These are phyloP conservation scores for Yarrowia hollandica DNA, from an alignment of 805 yeast species.

Conservation along the genomic window DNA sequence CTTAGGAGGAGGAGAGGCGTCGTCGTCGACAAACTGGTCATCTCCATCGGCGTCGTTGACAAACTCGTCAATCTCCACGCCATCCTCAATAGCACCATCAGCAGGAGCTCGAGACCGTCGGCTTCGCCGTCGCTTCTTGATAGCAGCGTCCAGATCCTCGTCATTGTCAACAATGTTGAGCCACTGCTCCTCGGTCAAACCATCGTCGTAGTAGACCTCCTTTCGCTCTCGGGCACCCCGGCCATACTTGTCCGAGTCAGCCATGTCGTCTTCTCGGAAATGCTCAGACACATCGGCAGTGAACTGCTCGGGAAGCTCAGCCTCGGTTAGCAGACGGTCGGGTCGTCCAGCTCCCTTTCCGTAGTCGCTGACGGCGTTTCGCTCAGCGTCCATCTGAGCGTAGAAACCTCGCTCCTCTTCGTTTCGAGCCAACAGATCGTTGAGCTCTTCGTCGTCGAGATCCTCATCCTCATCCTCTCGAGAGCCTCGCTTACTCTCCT, in stretches of 20 bases:
- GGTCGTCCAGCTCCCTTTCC: conserved; percentile 42
- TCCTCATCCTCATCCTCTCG: conserved; percentile 69
- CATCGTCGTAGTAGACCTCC: conserved; percentile 69
- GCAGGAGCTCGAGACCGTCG: conserved; percentile 19
- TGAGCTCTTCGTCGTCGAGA: conserved; percentile 75
- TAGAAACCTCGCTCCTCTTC: conserved; percentile 68
- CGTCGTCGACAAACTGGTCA: conserved; percentile 31
- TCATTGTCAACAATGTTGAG: conserved; percentile 61
- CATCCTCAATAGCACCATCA: conserved; percentile 25
- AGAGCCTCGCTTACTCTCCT: conserved; percentile 56
- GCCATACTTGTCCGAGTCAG: conserved; percentile 50
- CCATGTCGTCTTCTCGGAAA: conserved; percentile 41
- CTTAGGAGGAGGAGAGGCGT: conserved; percentile 11
- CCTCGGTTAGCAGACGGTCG: conserved; percentile 59
- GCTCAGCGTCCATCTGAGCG: conserved; percentile 59
- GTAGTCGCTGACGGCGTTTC: conserved; percentile 48
- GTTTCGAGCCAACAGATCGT: conserved; percentile 79
- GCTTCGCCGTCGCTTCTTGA: conserved; percentile 34
- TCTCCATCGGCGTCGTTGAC: conserved; percentile 18
- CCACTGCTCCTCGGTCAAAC: conserved; percentile 92
- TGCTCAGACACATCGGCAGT: conserved; percentile 51
- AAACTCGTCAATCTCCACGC: conserved; percentile 9
- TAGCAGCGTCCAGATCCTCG: conserved; percentile 57
- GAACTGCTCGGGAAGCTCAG: conserved; percentile 79
- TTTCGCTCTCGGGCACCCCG: conserved; percentile 83